A percentile compares a stretch with the other conserved stretches of the same genome.
These are phyloP conservation scores for Aureobasidium subglaciale DNA, from an alignment of 2,329 filamentous ascomycete species.

Conservation along the genomic window DNA sequence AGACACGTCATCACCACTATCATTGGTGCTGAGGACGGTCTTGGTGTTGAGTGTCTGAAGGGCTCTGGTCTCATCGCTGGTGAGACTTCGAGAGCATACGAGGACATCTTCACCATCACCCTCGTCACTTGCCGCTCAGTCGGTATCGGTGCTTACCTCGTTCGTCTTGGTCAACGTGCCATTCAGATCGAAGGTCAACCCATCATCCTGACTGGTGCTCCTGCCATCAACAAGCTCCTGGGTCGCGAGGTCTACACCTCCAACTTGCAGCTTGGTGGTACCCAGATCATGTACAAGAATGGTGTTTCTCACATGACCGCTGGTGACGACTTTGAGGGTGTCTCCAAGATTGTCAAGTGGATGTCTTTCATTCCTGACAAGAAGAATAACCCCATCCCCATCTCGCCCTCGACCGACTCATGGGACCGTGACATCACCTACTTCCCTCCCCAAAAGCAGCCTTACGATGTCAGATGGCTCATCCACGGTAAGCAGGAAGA, in stretches of 20 bases:
- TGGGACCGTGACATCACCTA: constrained; percentile 93
- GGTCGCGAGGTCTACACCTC: constrained; percentile 98
- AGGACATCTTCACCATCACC: constrained; percentile 98
- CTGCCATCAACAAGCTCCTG: constrained; percentile 94
- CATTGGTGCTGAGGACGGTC: constrained; percentile 85
- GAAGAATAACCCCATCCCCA: constrained; percentile 87
- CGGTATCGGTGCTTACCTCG: constrained; percentile 98
- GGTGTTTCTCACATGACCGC: constrained; percentile 99
- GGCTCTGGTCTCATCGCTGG: constrained; percentile 97
- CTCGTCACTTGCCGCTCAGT: constrained; percentile 97
- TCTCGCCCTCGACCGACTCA: constrained; percentile 72
- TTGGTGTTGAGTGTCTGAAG: constrained; percentile 94
- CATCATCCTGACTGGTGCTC: constrained; percentile 95
- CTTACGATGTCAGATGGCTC: constrained; percentile 90
- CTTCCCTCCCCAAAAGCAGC: constrained; percentile 69
- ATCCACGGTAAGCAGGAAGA: constrained; percentile 82
- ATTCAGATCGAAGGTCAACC: constrained; percentile 98
- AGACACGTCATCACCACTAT: constrained; percentile 92
- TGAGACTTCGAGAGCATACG: constrained; percentile 92
- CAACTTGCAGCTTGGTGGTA: constrained; percentile 97
- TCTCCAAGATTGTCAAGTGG: constrained; percentile 97
- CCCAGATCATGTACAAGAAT: constrained; percentile 99
- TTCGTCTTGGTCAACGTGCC: constrained; percentile 94
- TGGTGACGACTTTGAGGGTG: constrained; percentile 93
- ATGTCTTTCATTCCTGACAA: constrained; percentile 95